Evolutionary conservation across 2,329 filamentous ascomycete species (phyloP), one percentile per base, ranked within the genome.

Genomic region (Talaromyces rugulosus): DNA sequence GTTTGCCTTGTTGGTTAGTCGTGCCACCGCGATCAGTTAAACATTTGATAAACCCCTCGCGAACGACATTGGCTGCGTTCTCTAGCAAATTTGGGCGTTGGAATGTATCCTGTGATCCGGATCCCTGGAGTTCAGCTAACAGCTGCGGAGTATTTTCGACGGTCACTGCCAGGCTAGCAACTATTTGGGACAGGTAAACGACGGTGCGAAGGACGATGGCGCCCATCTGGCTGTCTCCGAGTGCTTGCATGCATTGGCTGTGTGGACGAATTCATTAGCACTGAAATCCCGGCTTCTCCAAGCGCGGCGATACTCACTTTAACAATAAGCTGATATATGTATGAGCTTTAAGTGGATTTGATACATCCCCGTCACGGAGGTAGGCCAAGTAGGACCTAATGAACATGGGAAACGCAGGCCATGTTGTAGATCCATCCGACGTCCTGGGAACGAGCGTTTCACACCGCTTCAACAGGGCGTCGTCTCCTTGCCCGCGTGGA

Each of bases 11-110:
- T 0, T 82, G 81, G 14, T 80, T 79, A 12, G 86, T 81, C 30
- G 84, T 86, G 18, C 87, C 87, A 1, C 86, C 88, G 56, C 91
- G 85, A 72, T 96, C 92, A 4, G 90, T 92, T 36, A 96, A 79
- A 66, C 94, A 97, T 44, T 91, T 92, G 11, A 91, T 95, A 72
- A 97, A 96, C 27, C 93, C 92, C 72, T 92, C 90, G 64, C 96
- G 89, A 63, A 97, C 90, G 57, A 91, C 89, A 71, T 97, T 94
- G 18, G 92, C 92, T 1, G 92, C 92, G 30, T 89, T 87, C 74
- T 96, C 94, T 11, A 94, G 91, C 47, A 97, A 83, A 1, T 92
- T 92, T 67, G 90, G 86, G 67, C 87, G 85, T 58, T 89, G 87
- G 30, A 88, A 87, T 28, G 87, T 88, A 59, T 85, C 83, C 60